Base-by-base conservation (phyloP, 495 filamentous ascomycete species). In the Penicillium lagena region DNA sequence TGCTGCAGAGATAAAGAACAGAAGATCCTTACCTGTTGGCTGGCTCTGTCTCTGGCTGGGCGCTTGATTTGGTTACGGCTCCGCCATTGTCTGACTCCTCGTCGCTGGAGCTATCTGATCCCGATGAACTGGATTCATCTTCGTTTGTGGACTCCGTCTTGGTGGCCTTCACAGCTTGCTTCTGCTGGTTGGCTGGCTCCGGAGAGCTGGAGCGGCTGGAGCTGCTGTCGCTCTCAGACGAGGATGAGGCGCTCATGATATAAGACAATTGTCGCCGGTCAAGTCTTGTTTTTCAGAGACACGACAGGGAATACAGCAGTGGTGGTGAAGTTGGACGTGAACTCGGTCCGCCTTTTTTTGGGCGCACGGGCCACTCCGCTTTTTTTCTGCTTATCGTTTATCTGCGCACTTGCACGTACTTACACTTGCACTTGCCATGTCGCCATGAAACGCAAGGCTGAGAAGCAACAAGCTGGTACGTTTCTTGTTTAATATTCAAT, bases 391-490 rank as follows among this genome's bases (percentile, higher is more conserved):
- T 61, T 61, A 61, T 62, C 56, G 51, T 46, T 39, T 46, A 43
- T 39, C 38, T 37, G 34, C 59, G 37, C 51, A 37, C 33, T 45
- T 49, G 35, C 29, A 33, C 45, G 11, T 29, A 42, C 35, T 14
- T 36, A 35, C 28, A 15, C 17, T 36, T 17, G 7, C 5, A 34
- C 34, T 32, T 37, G 37, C 12, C 11, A 42, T 44, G 34, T 38
- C 28, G 45, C 40, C 41, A 67, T 70, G 63, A 73, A 73, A 47
- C 54, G 70, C 47, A 73, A 73, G 45, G 70, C 65, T 15, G 68
- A 73, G 30, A 71, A 71, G 37, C 63, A 63, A 43, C 10, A 46
- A 22, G 54, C 63, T 47, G 65, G 68, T 73, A 62, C 41, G 36
- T 9, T 22, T 5, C 12, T 27, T n/a, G 14, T 40, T 7, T 12